Conservation (phyloP, 2,329 filamentous ascomycete genomes). For the Penicillium vulpinum region DNA sequence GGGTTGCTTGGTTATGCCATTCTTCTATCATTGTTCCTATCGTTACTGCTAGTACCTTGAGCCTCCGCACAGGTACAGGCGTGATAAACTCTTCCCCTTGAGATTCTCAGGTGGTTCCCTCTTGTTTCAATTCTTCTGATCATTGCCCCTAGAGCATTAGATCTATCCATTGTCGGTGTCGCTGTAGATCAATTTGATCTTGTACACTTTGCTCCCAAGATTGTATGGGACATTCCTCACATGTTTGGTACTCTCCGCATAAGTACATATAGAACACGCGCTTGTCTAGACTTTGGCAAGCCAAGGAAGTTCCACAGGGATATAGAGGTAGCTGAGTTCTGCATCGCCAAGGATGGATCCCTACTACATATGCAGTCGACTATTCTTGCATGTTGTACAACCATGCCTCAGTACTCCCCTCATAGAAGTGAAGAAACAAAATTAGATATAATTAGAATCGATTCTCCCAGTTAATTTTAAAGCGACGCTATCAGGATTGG, state of each 20-base stretch:
- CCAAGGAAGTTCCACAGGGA: no score
- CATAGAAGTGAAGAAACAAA: no score
- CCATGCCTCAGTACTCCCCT: background rate
- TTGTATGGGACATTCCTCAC: background rate
- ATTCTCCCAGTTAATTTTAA: background rate
- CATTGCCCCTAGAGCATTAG: background rate
- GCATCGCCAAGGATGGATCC: background rate
- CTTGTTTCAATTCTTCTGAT: background rate
- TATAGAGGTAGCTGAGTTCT: background rate
- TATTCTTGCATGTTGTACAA: no score
- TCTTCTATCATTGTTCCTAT: slow-evolving; percentile 14
- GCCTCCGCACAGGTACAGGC: slow-evolving; percentile 12
- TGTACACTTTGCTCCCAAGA: background rate
- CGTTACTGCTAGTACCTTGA: background rate
- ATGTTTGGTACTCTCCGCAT: background rate
- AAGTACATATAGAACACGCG: background rate
- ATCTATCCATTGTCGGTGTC: background rate
- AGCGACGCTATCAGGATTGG: no score
- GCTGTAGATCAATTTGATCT: background rate
- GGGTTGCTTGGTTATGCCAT: slow-evolving; percentile 9
- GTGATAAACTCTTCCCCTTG: slow-evolving; percentile 2
- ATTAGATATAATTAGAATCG: background rate
- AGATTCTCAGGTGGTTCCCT: background rate
- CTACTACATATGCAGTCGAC: background rate
- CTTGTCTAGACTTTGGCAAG: background rate